A percentile compares a stretch with the other conserved stretches of the same genome.
Conservation (phyloP, 441 rosid genomes). For the Caryocar brasiliense region DNA sequence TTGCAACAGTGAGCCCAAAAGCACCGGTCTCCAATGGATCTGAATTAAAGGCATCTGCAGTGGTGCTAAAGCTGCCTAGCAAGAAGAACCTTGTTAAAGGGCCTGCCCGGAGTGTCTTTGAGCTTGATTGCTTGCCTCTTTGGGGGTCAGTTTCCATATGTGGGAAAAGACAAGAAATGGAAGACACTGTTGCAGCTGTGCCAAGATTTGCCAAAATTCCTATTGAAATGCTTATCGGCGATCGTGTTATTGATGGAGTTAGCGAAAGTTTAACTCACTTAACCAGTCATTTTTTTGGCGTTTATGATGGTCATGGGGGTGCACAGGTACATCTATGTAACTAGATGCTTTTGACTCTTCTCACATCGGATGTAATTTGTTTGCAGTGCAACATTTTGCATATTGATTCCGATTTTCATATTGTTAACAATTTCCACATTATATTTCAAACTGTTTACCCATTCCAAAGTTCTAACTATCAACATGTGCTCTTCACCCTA, state of each 20-base stretch:
- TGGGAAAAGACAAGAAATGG: slow-evolving; percentile 84
- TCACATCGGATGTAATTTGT: background rate
- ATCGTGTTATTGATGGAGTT: slow-evolving; percentile 43
- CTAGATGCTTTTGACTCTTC: background rate
- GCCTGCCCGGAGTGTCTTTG: slow-evolving; percentile 54
- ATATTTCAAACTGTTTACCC: background rate
- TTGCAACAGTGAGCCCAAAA: slow-evolving; percentile 35
- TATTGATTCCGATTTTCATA: background rate
- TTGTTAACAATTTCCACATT: background rate
- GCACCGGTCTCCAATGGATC: slow-evolving; percentile 28
- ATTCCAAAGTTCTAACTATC: background rate
- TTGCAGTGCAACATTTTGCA: background rate
- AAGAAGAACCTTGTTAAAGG: slow-evolving; percentile 33
- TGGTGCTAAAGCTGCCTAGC: slow-evolving; percentile 49
- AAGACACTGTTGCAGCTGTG: slow-evolving; percentile 54
- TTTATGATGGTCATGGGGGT: slow-evolving; percentile 95
- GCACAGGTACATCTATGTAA: slow-evolving; percentile 49
- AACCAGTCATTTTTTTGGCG: slow-evolving; percentile 75
- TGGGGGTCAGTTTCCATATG: slow-evolving; percentile 68
- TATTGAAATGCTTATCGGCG: slow-evolving; percentile 62
- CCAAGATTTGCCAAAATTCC: slow-evolving; percentile 69
- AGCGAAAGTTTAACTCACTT: slow-evolving; percentile 52
- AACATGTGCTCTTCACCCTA: too few relatives aligned
- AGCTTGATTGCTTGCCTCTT: slow-evolving; percentile 71
- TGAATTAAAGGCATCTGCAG: slow-evolving; percentile 41